Evolutionary conservation across 192 early-diverging fungal genomes (phyloP).

Genomic region (Phlyctochytrium planicorne): DNA sequence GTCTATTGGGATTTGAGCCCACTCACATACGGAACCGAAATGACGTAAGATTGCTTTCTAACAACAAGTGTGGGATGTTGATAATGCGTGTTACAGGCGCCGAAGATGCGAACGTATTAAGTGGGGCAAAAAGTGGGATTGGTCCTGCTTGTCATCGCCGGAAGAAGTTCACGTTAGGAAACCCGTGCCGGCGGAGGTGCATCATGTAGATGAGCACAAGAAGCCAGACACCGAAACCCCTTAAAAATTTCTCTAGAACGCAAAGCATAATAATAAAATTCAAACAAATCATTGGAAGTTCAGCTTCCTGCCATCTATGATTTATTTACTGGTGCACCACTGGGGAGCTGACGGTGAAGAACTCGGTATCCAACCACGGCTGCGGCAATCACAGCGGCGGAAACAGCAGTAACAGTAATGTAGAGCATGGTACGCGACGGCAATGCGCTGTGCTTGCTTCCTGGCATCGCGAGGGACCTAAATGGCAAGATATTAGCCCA

Average conservation of each 20-base stretch:
- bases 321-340: neutral
- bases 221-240: neutral
- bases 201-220: neutral
- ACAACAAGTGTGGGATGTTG: neutral
- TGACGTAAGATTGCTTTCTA: neutral
- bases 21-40: constrained; percentile 70
- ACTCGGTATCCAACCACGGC: constrained; percentile 20
- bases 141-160: constrained; percentile 55
- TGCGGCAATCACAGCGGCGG: constrained; percentile 35
- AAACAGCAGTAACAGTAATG: constrained; percentile 31
- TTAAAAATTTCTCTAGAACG: neutral
- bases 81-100: constrained; percentile 7
- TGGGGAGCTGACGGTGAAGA: constrained; percentile 2
- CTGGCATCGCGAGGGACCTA: constrained; percentile 25
- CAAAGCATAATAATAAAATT: too few species aligned
- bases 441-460: constrained; percentile 20
- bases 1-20: constrained; percentile 72
- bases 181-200: constrained; percentile 1
- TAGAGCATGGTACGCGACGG: constrained; percentile 14
- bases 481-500: constrained; percentile 8
- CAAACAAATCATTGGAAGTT: neutral
- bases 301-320: neutral
- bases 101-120: constrained; percentile 74
- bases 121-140: constrained; percentile 81
- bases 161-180: constrained; percentile 16